Evolutionary conservation across 345 rosid species (phyloP).

Genomic region (Cardamine occulta): DNA sequence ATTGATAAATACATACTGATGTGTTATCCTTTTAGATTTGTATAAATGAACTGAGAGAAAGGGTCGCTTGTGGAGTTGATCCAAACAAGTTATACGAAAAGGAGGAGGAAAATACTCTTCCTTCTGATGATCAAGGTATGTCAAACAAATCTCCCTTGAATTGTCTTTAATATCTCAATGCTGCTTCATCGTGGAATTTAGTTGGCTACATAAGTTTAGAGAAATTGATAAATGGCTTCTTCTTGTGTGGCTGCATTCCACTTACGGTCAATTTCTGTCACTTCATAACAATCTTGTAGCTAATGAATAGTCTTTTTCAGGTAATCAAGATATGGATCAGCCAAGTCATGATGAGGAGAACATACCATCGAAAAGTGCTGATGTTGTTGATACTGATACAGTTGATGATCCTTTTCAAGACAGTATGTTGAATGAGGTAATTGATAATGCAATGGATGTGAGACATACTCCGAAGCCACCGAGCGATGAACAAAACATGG

Average conservation of each 20-base stretch:
- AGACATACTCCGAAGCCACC: conserved; percentile 33
- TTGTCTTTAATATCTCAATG: background rate
- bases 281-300: background rate
- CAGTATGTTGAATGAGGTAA: conserved; percentile 60
- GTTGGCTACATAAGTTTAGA: background rate
- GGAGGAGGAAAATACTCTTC: conserved; percentile 44
- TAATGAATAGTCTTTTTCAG: conserved; percentile 37
- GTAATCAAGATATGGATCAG: conserved; percentile 45
- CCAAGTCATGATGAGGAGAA: conserved; percentile 44
- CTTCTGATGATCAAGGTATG: conserved; percentile 60
- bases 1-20: background rate
- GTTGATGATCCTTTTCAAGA: conserved; percentile 48
- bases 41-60: conserved; percentile 74
- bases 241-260: background rate
- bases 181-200: conserved; percentile 3
- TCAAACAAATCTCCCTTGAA: background rate
- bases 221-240: conserved; percentile 18
- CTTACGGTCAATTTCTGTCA: background rate
- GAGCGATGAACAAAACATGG: conserved; percentile 34
- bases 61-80: conserved; percentile 84
- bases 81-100: conserved; percentile 68
- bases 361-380: conserved; percentile 33
- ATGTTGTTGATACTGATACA: conserved; percentile 21
- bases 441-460: conserved; percentile 54
- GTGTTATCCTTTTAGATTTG: conserved; percentile 54